Conservation (phyloP, 2,329 filamentous ascomycete species). For the Uncinocarpus reesii region DNA sequence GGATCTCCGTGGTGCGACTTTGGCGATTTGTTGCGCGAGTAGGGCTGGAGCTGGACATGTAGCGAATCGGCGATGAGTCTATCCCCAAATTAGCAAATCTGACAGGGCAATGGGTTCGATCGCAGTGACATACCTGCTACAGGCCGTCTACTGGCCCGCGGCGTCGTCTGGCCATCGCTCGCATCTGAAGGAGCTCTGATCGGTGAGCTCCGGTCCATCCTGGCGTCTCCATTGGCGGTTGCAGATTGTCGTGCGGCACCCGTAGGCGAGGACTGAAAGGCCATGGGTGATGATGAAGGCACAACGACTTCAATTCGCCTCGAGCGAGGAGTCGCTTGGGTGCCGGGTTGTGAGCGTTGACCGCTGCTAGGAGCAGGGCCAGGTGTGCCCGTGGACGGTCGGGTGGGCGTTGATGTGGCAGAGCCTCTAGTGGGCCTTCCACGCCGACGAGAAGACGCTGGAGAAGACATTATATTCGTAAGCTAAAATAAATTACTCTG, state of each 20-base stretch:
- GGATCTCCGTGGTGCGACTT: slow-evolving; percentile 57
- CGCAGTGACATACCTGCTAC: slow-evolving; percentile 31
- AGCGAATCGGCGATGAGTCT: slow-evolving; percentile 91
- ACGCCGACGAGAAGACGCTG: slow-evolving; percentile 33
- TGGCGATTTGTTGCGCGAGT: slow-evolving; percentile 48
- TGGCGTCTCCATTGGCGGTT: slow-evolving; percentile 23
- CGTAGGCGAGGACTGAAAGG: slow-evolving; percentile 56
- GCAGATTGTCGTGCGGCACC: slow-evolving; percentile 35
- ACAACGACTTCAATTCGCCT: slow-evolving; percentile 33
- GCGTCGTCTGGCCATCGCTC: slow-evolving; percentile 36
- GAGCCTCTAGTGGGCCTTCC: slow-evolving; percentile 34
- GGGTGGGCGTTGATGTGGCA: slow-evolving; percentile 31
- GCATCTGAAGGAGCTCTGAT: slow-evolving; percentile 31
- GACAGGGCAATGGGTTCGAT: too few species aligned
- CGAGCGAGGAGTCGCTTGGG: slow-evolving; percentile 39
- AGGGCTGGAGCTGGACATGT: slow-evolving; percentile 81
- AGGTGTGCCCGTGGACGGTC: slow-evolving; percentile 18
- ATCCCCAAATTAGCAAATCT: slow-evolving; percentile 14
- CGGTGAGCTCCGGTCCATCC: slow-evolving; percentile 42
- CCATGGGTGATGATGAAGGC: slow-evolving; percentile 68
- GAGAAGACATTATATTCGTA: slow-evolving; percentile 34
- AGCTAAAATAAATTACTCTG: background rate
- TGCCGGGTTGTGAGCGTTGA: slow-evolving; percentile 21
- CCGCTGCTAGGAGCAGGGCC: slow-evolving; percentile 12
- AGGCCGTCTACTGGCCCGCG: slow-evolving; percentile 29